Evolutionary conservation across 805 yeast genomes (phyloP), one percentile per base, ranked within the genome.

Genomic region (Zygosaccharomyces kombuchaensis): DNA sequence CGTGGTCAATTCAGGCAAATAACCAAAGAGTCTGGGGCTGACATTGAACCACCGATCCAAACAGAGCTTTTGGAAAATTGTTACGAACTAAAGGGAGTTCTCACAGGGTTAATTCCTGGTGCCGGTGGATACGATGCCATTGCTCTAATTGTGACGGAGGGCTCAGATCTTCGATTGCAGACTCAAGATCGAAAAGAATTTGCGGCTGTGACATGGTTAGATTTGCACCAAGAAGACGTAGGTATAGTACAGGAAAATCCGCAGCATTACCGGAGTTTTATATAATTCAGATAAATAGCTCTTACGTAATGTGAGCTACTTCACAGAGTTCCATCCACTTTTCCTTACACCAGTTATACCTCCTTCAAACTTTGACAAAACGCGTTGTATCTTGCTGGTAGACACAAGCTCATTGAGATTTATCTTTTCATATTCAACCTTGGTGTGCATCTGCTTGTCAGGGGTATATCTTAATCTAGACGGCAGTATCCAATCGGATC

Each of bases 91-190:
- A 70, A 70, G 0, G 99, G 99, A 12, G 93, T 88, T 25, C 55
- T 91, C 14, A 95, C 96, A 0, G 97, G 96, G n/a, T 90, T 93
- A 27, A 96, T 93, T 3, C 99, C 99, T 0, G 99, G 99, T 2
- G 99, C 99, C 0, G 99, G 99, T 22, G 99, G 99, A 0, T 85
- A 81, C 60, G 99, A 93, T 69, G 99, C 99, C 0, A 78, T 93
- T 14, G 78, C 95, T 45, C 58, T 91, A 22, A 65, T 93, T 22
- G 82, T 84, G 2, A 72, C 76, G 1, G 78, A 75, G 22, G 58
- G 65, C 1, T 62, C 76, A 2, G 48, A 55, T 9, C 69, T 80
- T 36, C 44, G 50, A 25, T 30, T 44, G 21, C 56, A 47, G 26
- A 65, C 73, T 1, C 40, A 45, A 9, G 46, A 45, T 0, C 65